Base-by-base conservation (phyloP, 306 rosid genomes). In the Sicyos baderoa region DNA sequence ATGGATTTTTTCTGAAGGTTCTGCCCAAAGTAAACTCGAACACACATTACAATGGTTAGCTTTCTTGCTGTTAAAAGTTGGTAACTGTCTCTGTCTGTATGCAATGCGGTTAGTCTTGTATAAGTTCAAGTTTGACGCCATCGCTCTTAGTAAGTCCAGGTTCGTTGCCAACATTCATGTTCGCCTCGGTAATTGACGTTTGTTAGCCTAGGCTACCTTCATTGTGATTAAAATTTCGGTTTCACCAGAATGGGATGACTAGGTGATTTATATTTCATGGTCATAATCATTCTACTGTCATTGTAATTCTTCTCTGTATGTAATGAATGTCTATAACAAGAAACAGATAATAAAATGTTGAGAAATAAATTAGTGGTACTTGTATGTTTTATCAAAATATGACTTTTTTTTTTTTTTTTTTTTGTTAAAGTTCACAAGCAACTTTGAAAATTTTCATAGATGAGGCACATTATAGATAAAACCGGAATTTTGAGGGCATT, bases 1-100 rank as follows among this genome's bases (percentile, higher is more conserved):
- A 11, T 88, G 84, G 89, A 85, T 23, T 58, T 88, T 42, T 93
- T 93, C 83, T 93, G 63, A 86, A 82, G 85, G 48, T 75, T 16
- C 56, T 67, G 44, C 23, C 56, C 71, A 15, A 4, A 37, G 44
- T 37, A 6, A 37, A 37, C 44, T 6, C 44, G 9, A 37, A 37
- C 44, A 6, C 6, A 14, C 44, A 4, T 22, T 48, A 23, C 19
- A 3, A 14, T 15, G 21, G 19, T 67, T 7, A 66, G 22, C 9
- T 8, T 7, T 48, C 9, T 23, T 14, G 42, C 71, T 47, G 42
- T 48, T 66, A 48, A 22, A 40, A 65, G 35, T 42, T 45, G 37
- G 54, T 21, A 44, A 14, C 50, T n/a, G n/a, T n/a, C n/a, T n/a
- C n/a, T 45, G 52, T 45, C 54, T 6, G 45, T 45, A 37, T 37